Percentiles rank a stretch among this genome's conserved stretches.
Evolutionary conservation across 768 basidiomycete species (phyloP).

Genomic region (Lactarius hatsudake): DNA sequence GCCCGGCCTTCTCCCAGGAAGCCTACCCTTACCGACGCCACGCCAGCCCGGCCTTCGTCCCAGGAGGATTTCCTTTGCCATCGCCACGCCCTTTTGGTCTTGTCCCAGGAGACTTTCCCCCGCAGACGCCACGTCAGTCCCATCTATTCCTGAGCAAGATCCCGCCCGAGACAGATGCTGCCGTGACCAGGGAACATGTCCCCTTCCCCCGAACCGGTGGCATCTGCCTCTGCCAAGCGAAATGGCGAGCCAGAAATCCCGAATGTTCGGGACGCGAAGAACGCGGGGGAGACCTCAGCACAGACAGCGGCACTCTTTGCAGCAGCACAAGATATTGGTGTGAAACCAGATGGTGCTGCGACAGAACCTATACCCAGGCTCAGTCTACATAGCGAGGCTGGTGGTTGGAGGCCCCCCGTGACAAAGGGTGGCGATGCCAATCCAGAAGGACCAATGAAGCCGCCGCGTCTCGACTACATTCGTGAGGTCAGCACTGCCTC

Average conservation of each 20-base stretch:
- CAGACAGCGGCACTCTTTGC: not conserved
- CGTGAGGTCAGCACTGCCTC: slow-evolving; percentile 12
- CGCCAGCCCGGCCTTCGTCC: not conserved
- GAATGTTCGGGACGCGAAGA: not conserved
- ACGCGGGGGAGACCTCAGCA: not conserved
- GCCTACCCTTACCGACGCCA: not conserved
- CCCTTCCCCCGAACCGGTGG: not conserved
- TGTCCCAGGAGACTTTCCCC: not conserved
- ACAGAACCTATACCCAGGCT: not conserved
- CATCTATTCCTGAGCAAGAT: not conserved
- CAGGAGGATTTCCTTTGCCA: not conserved
- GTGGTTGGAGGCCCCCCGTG: not conserved
- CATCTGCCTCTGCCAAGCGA: not conserved
- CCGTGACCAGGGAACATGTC: not conserved
- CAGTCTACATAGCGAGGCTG: not conserved
- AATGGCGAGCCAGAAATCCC: not conserved
- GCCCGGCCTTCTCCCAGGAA: not conserved
- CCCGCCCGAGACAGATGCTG: not conserved
- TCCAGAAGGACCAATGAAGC: not conserved
- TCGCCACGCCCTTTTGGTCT: not conserved
- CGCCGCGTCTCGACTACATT: not conserved
- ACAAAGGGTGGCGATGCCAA: not conserved
- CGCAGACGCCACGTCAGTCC: not conserved
- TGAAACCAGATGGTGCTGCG: not conserved
- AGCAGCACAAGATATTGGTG: not conserved